phyloP scores from a whole-genome alignment of 345 rosid species.

The Eucalyptus fibrosa region DNA sequence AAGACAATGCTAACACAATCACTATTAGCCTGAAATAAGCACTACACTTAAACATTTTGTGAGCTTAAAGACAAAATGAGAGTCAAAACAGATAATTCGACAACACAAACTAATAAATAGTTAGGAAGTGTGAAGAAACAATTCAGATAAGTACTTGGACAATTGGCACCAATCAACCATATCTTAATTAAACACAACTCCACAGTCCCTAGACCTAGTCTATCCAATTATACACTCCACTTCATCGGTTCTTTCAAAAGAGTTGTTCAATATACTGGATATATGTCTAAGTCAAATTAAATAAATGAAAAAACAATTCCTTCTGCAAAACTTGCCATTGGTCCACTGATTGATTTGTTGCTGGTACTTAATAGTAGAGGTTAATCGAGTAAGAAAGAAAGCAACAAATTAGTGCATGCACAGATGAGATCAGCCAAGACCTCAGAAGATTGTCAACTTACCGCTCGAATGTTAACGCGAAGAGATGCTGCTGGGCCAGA shows the following conservation, averaged over 20 bases:
- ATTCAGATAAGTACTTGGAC: not conserved
- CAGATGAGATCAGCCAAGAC: not conserved
- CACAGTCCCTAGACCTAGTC: not conserved
- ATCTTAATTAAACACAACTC: not conserved
- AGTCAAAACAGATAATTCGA: not conserved
- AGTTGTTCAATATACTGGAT: not conserved
- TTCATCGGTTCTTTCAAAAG: not conserved
- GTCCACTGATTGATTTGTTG: not conserved
- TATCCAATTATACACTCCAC: not conserved
- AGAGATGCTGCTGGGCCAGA: constrained; percentile 82
- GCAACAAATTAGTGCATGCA: not conserved
- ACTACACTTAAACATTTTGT: not conserved
- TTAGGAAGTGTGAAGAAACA: not conserved
- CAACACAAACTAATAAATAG: not conserved
- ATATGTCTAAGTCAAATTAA: not conserved
- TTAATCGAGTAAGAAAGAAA: not conserved
- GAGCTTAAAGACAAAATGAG: not conserved
- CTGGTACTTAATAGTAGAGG: not conserved
- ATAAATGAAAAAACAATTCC: not conserved
- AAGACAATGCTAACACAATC: not conserved
- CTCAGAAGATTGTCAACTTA: constrained; percentile 18
- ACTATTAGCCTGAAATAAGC: not conserved
- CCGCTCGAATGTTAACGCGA: constrained; percentile 77
- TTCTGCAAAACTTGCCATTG: not conserved
- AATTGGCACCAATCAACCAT: not conserved